These are phyloP conservation scores for Penicillium longicatenatum DNA, from an alignment of 495 filamentous ascomycete genomes.

Conservation along the genomic window DNA sequence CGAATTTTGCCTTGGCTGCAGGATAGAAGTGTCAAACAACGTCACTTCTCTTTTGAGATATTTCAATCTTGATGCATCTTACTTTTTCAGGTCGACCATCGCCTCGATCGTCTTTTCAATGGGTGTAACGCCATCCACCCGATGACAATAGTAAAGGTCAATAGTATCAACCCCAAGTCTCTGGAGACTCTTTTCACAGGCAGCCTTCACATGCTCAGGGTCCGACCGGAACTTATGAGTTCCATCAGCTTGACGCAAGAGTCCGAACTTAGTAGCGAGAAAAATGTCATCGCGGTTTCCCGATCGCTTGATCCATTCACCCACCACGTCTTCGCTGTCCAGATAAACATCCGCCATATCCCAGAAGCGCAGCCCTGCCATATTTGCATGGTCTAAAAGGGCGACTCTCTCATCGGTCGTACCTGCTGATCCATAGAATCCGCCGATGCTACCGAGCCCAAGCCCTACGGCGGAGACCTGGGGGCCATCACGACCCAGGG, in stretches of 20 bases:
- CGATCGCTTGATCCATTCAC: conserved; percentile 56
- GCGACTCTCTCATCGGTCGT: conserved; percentile 32
- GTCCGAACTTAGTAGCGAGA: conserved; percentile 58
- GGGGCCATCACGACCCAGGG: conserved; percentile 55
- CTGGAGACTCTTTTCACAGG: conserved; percentile 54
- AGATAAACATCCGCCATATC: conserved; percentile 55
- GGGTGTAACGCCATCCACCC: conserved; percentile 41
- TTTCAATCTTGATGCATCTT: conserved; percentile 37
- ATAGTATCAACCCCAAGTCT: conserved; percentile 55
- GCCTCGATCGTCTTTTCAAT: conserved; percentile 64
- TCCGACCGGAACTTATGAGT: conserved; percentile 40
- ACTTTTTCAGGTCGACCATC: conserved; percentile 55
- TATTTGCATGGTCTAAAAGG: conserved; percentile 47
- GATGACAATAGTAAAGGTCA: conserved; percentile 61
- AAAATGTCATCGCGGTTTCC: conserved; percentile 60
- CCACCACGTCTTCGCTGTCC: conserved; percentile 51
- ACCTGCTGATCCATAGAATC: conserved; percentile 46
- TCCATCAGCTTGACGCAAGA: conserved; percentile 14
- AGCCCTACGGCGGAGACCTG: conserved; percentile 53
- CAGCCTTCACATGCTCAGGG: conserved; percentile 52
- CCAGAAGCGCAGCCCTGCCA: conserved; percentile 59
- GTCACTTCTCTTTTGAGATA: neutral
- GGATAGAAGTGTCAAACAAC: neutral
- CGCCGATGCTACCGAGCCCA: conserved; percentile 55
- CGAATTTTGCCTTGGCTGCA: conserved; percentile 53